phyloP scores from a whole-genome alignment of 140 eudicot species.

The Oenanthe javanica region DNA sequence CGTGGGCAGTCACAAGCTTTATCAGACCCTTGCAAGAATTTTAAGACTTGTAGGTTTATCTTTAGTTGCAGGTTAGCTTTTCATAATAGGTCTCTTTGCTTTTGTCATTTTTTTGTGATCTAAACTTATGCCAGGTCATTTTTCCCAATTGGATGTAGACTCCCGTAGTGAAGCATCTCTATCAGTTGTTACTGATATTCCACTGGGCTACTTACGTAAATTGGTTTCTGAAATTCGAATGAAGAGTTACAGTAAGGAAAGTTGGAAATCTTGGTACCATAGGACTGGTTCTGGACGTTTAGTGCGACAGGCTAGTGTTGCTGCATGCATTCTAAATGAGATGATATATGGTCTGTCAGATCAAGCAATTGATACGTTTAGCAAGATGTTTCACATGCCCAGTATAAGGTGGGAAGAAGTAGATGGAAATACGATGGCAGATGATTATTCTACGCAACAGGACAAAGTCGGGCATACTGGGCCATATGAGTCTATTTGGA shows the following conservation, averaged over 20 bases:
- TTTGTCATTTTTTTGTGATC: slow-evolving; percentile 9
- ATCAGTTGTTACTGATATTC: slow-evolving; percentile 63
- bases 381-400: slow-evolving; percentile 32
- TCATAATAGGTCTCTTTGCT: neutral
- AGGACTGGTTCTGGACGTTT: slow-evolving; percentile 68
- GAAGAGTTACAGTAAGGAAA: slow-evolving; percentile 55
- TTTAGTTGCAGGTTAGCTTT: slow-evolving; percentile 55
- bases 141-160: slow-evolving; percentile 31
- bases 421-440: slow-evolving; percentile 7
- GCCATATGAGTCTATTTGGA: slow-evolving; percentile 31
- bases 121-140: slow-evolving; percentile 10
- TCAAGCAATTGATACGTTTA: slow-evolving; percentile 38
- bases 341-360: slow-evolving; percentile 83
- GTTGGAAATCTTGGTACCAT: slow-evolving; percentile 81
- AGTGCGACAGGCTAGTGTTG: slow-evolving; percentile 89
- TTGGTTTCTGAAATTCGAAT: slow-evolving; percentile 59
- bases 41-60: slow-evolving; percentile 77
- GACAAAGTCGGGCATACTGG: slow-evolving; percentile 5
- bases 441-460: slow-evolving; percentile 1
- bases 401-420: slow-evolving; percentile 12
- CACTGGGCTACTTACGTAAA: slow-evolving; percentile 65
- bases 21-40: slow-evolving; percentile 60
- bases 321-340: slow-evolving; percentile 81
- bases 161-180: slow-evolving; percentile 50
- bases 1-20: slow-evolving; percentile 64